phyloP scores from a whole-genome alignment of 2,329 filamentous ascomycete genomes.

The Colletotrichum gigasporum region DNA sequence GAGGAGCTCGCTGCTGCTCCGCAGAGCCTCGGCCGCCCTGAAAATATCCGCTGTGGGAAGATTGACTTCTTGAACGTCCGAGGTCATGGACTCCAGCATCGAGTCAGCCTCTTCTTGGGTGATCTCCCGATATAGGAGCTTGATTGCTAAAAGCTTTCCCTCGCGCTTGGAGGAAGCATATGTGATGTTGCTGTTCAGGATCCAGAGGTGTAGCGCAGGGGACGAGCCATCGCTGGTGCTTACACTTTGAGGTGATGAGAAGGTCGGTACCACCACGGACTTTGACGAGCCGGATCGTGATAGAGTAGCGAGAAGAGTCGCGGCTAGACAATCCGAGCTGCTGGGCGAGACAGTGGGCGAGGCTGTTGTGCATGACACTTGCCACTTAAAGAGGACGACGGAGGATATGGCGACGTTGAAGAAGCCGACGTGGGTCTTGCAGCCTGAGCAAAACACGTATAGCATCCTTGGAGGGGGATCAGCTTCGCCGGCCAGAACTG shows the following conservation, averaged over 20 bases:
- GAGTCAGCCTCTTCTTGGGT: slow-evolving; percentile 53
- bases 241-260: background rate
- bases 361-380: slow-evolving; percentile 52
- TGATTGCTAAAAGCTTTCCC: slow-evolving; percentile 53
- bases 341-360: slow-evolving; percentile 43
- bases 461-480: slow-evolving; percentile 41
- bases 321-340: slow-evolving; percentile 61
- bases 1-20: slow-evolving; percentile 59
- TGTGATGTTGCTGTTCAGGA: slow-evolving; percentile 63
- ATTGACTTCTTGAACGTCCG: slow-evolving; percentile 67
- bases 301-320: slow-evolving; percentile 61
- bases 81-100: slow-evolving; percentile 60
- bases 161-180: slow-evolving; percentile 54
- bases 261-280: slow-evolving; percentile 58
- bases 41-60: slow-evolving; percentile 62
- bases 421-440: slow-evolving; percentile 57
- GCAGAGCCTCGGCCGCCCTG: slow-evolving; percentile 54
- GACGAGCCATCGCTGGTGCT: background rate
- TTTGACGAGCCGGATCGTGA: slow-evolving; percentile 67
- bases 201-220: slow-evolving; percentile 58
- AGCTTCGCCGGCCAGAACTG: slow-evolving; percentile 36
- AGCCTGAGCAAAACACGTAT: slow-evolving; percentile 56
- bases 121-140: slow-evolving; percentile 61
- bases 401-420: slow-evolving; percentile 55
- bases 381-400: slow-evolving; percentile 67